Conservation (phyloP, 179 eudicot species). For the Gypsophila paniculata region DNA sequence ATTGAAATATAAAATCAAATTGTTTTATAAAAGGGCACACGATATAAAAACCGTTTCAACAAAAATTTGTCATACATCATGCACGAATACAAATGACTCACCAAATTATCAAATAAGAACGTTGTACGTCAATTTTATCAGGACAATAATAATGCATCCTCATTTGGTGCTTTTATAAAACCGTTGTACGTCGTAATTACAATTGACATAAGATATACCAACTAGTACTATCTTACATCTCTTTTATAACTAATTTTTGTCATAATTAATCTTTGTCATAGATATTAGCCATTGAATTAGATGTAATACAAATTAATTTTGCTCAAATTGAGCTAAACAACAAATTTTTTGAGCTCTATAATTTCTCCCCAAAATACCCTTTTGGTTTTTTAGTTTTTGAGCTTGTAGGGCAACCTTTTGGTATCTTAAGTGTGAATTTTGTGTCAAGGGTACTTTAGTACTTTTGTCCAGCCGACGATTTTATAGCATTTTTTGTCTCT, state of each 20-base stretch:
- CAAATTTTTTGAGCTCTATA: slow-evolving; percentile 18
- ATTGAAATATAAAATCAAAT: no score
- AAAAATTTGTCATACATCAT: slow-evolving; percentile 17
- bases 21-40: no score
- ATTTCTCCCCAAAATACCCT: slow-evolving; percentile 21
- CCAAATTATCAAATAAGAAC: no score
- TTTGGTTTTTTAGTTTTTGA: background rate
- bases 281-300: slow-evolving; percentile 24
- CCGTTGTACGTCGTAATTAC: no score
- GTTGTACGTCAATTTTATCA: no score
- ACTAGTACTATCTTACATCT: no score
- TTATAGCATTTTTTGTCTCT: slow-evolving; percentile 4
- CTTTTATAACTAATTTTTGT: no score
- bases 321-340: slow-evolving; percentile 7
- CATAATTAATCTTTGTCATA: slow-evolving; percentile 17
- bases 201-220: no score
- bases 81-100: slow-evolving; percentile 8
- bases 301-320: slow-evolving; percentile 22
- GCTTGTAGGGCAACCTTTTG: background rate
- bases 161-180: no score
- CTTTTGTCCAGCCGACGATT: slow-evolving; percentile 24
- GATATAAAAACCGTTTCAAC: background rate
- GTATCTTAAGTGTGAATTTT: background rate
- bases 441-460: slow-evolving; percentile 31
- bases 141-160: no score